Percentiles rank a stretch among this genome's conserved stretches.
Conservation (phyloP, 345 rosid genomes). For the Durio zibethinus region DNA sequence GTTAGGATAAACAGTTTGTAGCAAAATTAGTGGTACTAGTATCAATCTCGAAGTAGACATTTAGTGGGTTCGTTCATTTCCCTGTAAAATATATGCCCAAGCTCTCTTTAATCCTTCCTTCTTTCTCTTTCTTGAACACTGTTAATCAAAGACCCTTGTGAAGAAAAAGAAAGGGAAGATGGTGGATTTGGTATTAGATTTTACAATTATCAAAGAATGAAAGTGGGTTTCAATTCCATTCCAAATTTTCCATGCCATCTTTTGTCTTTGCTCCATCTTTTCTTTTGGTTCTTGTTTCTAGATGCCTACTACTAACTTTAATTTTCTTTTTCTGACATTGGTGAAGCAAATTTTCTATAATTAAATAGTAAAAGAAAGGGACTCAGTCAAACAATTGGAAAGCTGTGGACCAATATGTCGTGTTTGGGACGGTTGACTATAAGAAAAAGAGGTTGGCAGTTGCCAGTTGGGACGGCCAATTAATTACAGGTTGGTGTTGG, state of each 20-base stretch:
- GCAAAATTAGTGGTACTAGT: no score
- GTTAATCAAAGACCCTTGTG: background rate
- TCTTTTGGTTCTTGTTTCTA: constrained; percentile 19
- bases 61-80: constrained; percentile 25
- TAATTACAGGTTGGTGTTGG: constrained; percentile 20
- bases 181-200: constrained; percentile 44
- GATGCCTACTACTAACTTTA: constrained; percentile 25
- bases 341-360: background rate
- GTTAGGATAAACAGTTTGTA: background rate
- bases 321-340: background rate
- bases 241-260: background rate
- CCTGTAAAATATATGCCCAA: constrained; percentile 25
- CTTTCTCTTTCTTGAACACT: no score
- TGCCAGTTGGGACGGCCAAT: constrained; percentile 31
- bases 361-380: constrained; percentile 14
- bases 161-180: constrained; percentile 12
- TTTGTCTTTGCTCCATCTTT: background rate
- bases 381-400: constrained; percentile 40
- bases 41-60: constrained; percentile 44
- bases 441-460: constrained; percentile 25
- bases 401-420: constrained; percentile 40
- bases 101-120: background rate
- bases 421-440: constrained; percentile 46
- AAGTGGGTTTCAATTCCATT: constrained; percentile 17
- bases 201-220: constrained; percentile 13